phyloP scores from a whole-genome alignment of 2,329 filamentous ascomycete genomes.

The Thermothelomyces thermophilus region DNA sequence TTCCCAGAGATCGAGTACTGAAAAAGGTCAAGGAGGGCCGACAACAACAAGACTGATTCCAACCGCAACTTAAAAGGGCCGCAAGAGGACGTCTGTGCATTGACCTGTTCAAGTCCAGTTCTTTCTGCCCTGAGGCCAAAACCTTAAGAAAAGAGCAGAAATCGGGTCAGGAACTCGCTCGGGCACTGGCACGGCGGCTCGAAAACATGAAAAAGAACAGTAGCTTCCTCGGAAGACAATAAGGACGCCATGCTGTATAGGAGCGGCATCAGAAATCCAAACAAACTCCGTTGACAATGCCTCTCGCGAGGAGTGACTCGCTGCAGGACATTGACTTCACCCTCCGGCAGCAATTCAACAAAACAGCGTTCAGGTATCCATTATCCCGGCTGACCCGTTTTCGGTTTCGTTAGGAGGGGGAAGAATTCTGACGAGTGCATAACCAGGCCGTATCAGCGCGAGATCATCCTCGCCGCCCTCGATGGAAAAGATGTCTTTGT shows the following conservation, averaged over 20 bases:
- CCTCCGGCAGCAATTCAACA: conserved; percentile 65
- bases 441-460: conserved; percentile 69
- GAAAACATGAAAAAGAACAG: not conserved
- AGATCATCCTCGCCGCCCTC: conserved; percentile 77
- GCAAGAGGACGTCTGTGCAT: no score
- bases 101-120: not conserved
- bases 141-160: not conserved
- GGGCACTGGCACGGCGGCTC: not conserved
- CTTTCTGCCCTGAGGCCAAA: not conserved
- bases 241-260: not conserved
- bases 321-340: conserved; percentile 67
- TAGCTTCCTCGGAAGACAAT: no score
- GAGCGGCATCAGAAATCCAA: no score
- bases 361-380: conserved; percentile 61
- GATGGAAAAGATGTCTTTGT: conserved; percentile 86
- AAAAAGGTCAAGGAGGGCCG: no score
- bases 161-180: not conserved
- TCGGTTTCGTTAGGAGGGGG: no score
- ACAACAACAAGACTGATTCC: no score
- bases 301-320: conserved; percentile 41
- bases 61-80: no score
- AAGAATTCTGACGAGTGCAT: conserved; percentile 2
- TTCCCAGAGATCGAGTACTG: no score
- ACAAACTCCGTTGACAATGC: conserved; percentile 21
- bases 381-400: no score